Percentiles rank a stretch among this genome's conserved stretches.
phyloP scores from a whole-genome alignment of 768 basidiomycete species.

The Crepidotus variabilis region DNA sequence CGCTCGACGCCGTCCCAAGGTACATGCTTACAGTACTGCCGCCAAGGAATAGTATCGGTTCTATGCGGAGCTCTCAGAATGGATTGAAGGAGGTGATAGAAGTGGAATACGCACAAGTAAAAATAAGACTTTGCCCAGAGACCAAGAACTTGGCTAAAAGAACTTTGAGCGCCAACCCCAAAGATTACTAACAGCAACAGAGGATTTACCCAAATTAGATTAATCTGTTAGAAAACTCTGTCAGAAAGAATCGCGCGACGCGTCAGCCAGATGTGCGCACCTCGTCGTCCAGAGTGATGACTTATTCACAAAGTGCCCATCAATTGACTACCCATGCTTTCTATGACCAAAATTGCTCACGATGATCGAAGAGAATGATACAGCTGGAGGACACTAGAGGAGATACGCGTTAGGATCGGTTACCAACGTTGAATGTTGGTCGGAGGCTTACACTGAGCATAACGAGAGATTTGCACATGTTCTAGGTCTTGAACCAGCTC shows the following conservation, averaged over 20 bases:
- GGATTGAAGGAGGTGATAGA: not conserved
- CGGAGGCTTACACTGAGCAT: conserved; percentile 35
- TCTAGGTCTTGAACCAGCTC: conserved; percentile 16
- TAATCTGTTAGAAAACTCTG: conserved; percentile 28
- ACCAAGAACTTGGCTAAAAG: conserved; percentile 48
- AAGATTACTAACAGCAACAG: not conserved
- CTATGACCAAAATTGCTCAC: conserved; percentile 27
- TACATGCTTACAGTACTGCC: conserved; percentile 43
- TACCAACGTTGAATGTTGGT: not conserved
- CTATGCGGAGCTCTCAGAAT: conserved; percentile 24
- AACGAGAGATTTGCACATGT: conserved; percentile 38
- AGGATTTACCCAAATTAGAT: conserved; percentile 50
- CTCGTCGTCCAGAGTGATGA: conserved; percentile 50
- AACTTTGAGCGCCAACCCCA: not conserved
- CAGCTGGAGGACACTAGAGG: conserved; percentile 44
- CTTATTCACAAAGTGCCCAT: conserved; percentile 21
- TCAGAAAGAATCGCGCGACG: conserved; percentile 3
- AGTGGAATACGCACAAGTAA: conserved; percentile 36
- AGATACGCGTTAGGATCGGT: not conserved
- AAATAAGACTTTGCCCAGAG: conserved; percentile 51
- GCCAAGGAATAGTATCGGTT: conserved; percentile 56
- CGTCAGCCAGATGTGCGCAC: conserved; percentile 22
- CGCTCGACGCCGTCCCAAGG: not conserved
- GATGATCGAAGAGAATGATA: conserved; percentile 52
- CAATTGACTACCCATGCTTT: too few species aligned